Evolutionary conservation across 345 rosid species (phyloP), one percentile per base, ranked within the genome.

Genomic region (Eucalyptus tenuipes): DNA sequence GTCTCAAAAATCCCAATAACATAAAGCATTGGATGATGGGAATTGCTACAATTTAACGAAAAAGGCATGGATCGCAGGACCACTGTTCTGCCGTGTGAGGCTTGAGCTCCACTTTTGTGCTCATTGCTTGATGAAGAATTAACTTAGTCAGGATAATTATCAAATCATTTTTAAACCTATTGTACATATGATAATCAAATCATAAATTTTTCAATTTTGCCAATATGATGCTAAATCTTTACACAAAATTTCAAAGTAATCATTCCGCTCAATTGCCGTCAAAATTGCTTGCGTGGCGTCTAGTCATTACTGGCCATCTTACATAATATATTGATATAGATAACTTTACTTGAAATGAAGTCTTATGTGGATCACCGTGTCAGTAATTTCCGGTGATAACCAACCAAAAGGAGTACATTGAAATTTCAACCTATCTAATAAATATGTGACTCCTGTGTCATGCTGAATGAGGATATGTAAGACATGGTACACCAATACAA

Each of bases 321-420:
- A 42, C 2, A 7, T 42, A 42, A 5, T 42, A 42, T 42, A 42
- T 5, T 1, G 0, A 57, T 2, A 25, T 25, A 25, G 29, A 57
- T 7, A 25, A 57, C 13, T 57, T 57, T 57, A 0, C 64, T 57
- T 18, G 64, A 57, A 57, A 57, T 5, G 7, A 24, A 2, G 0
- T 57, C 64, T 57, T 10, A 57, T 57, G n/a, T 4, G n/a, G 64
- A 24, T 57, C 0, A 3, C 0, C 3, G 1, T 24, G n/a, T 24
- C 13, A 5, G 0, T 25, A 11, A 24, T 57, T 57, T 57, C 13
- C 1, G 0, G 1, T 25, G 64, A 25, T 57, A 57, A 57, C 29
- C 22, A 17, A 50, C 22, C 55, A 50, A 50, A 50, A 1, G 22
- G 0, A 50, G 55, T 50, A 50, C 22, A 17, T 17, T 50, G 55